Conservation (phyloP, 2,329 filamentous ascomycete genomes). For the Neocucurbitaria cava region DNA sequence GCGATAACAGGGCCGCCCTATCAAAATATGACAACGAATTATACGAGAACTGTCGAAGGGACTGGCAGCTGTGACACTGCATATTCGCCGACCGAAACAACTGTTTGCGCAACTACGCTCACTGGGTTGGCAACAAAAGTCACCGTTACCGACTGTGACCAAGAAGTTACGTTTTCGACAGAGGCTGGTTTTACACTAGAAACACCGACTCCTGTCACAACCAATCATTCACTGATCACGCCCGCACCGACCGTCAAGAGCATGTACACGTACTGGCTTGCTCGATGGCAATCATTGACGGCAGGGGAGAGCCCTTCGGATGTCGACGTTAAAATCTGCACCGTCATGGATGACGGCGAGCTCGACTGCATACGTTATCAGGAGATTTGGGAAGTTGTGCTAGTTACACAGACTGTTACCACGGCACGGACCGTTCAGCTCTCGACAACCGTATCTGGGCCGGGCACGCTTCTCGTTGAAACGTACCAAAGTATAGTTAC, state of each 20-base stretch:
- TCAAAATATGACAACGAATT: constrained; percentile 45
- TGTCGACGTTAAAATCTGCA: constrained; percentile 53
- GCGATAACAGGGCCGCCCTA: constrained; percentile 43
- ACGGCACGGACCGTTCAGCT: constrained; percentile 48
- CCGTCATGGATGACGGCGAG: constrained; percentile 42
- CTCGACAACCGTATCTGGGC: constrained; percentile 47
- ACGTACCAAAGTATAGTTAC: constrained; percentile 50
- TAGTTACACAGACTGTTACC: constrained; percentile 48
- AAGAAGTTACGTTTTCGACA: constrained; percentile 56
- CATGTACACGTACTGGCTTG: constrained; percentile 54
- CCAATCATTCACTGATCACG: constrained; percentile 39
- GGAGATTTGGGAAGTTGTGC: constrained; percentile 51
- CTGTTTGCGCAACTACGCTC: constrained; percentile 54
- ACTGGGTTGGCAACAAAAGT: constrained; percentile 51
- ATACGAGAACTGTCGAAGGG: constrained; percentile 25
- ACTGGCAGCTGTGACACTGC: constrained; percentile 50
- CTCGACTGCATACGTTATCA: constrained; percentile 51
- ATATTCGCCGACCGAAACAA: constrained; percentile 50
- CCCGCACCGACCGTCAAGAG: constrained; percentile 48
- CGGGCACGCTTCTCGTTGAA: constrained; percentile 46
- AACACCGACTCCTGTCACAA: constrained; percentile 34
- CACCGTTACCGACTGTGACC: constrained; percentile 51
- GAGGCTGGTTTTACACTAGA: constrained; percentile 53
- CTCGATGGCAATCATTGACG: constrained; percentile 53
- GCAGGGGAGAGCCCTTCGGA: constrained; percentile 48